These are phyloP conservation scores for Dictyostelium discoideum DNA, from an alignment of 78 protist genomes.

Conservation along the genomic window DNA sequence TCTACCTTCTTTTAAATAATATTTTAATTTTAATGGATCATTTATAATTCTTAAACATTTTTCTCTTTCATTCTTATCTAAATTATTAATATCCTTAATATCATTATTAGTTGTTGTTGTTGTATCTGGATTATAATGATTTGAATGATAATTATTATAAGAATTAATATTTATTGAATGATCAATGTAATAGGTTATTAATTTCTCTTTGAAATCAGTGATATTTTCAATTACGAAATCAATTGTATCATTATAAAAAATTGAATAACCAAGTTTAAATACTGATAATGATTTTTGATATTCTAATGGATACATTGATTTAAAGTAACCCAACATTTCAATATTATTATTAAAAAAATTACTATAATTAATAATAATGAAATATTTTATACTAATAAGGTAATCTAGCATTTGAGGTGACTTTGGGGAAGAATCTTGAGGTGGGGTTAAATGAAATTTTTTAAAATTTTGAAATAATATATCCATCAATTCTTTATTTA, in stretches of 20 bases:
- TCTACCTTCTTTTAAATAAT: background rate
- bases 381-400: background rate
- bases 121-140: background rate
- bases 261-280: background rate
- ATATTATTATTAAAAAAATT: background rate
- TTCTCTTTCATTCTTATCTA: background rate
- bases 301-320: background rate
- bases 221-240: background rate
- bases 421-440: background rate
- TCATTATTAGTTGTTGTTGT: too few relatives aligned
- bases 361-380: background rate
- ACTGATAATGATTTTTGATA: background rate
- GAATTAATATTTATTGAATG: background rate
- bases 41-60: background rate
- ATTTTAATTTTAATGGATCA: background rate
- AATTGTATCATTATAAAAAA: background rate
- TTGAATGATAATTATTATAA: background rate
- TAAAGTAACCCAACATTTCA: background rate
- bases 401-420: background rate
- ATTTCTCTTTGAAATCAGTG: background rate
- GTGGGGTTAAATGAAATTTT: background rate
- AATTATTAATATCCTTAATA: background rate
- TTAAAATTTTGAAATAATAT: background rate
- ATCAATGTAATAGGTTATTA: background rate
- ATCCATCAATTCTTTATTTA: background rate